Conservation (phyloP, 2,329 filamentous ascomycete genomes). For the Aciculosporium take region DNA sequence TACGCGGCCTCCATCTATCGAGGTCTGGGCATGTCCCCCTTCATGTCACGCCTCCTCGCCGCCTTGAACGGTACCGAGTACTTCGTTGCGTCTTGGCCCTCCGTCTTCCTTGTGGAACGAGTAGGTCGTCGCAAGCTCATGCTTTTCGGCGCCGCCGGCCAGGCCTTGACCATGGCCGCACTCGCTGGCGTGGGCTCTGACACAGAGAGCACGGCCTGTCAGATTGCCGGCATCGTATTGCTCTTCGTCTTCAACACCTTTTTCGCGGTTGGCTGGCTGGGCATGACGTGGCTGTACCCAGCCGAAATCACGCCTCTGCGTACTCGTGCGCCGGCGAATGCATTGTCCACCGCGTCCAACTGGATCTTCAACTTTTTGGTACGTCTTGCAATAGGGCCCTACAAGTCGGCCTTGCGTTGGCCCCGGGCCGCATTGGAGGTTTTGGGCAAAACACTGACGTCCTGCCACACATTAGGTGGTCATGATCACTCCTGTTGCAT, state of each 20-base stretch:
- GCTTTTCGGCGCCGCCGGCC: conserved; percentile 51
- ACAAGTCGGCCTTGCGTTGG: too few species aligned
- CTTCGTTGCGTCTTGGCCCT: conserved; percentile 49
- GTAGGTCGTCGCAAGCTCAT: conserved; percentile 57
- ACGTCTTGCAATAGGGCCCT: conserved; percentile 5
- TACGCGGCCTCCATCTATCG: conserved; percentile 47
- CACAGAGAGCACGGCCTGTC: conserved; percentile 32
- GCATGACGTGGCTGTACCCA: conserved; percentile 50
- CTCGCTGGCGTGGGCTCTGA: conserved; percentile 40
- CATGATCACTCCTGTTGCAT: conserved; percentile 47
- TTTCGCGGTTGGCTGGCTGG: conserved; percentile 45
- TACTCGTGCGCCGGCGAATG: conserved; percentile 48
- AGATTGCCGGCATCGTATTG: conserved; percentile 49
- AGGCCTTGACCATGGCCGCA: conserved; percentile 51
- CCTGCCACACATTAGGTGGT: conserved; percentile 28
- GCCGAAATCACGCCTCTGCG: conserved; percentile 53
- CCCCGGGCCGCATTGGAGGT: too few species aligned
- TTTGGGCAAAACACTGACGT: not conserved
- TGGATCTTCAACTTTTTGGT: conserved; percentile 50
- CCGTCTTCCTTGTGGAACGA: conserved; percentile 48
- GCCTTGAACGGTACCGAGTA: conserved; percentile 31
- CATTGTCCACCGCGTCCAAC: conserved; percentile 38
- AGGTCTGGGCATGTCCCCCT: conserved; percentile 36
- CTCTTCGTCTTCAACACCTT: conserved; percentile 47
- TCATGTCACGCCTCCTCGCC: conserved; percentile 44